Base-by-base conservation (phyloP, 768 basidiomycete species). In the Trametes coccinea region DNA sequence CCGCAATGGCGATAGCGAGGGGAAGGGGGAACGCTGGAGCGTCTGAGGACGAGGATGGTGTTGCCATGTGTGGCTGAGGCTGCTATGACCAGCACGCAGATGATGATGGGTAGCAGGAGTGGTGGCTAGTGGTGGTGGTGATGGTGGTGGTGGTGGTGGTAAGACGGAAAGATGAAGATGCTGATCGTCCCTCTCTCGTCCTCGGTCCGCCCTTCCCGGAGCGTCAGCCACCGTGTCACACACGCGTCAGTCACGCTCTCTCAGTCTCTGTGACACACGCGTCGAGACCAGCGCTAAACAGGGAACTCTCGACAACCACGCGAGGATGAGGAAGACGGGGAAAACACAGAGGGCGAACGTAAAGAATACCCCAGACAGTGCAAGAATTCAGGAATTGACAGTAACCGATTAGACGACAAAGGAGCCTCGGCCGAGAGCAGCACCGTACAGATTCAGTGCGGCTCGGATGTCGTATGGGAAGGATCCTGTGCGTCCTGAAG, bases 21-120 rank as follows among this genome's bases (percentile, higher is more conserved):
- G 54, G 43, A 9, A 46, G 54, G 5, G 54, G 45, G 22, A 47
- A 14, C 30, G 45, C 5, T 9, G 17, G 6, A 5, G 52, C 17
- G 40, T 53, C 52, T 9, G 53, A 54, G 11, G 41, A 51, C 11
- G 22, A 11, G 46, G 46, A 7, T n/a, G 46, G 9, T 2, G 31
- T 16, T 2, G 9, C 50, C 50, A 51, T 51, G 41, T 4, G 10
- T 14, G 31, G 16, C 13, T 14, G 31, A 14, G 27, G 27, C 48
- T 49, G 48, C 48, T 5, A 31, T 49, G 48, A 31, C 48, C 48
- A 49, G 48, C 48, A 49, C 48, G 48, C 48, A 49, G 48, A 31
- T 29, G 22, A 45, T 8, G 16, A 17, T 22, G 22, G 22, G 17
- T 45, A 17, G 45, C 45, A 13, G 27, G 45, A 27, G 45, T 5